Percentiles rank a stretch among this genome's conserved stretches.
Conservation (phyloP, 2,329 filamentous ascomycete genomes). For the Domatiomyces globalis region DNA sequence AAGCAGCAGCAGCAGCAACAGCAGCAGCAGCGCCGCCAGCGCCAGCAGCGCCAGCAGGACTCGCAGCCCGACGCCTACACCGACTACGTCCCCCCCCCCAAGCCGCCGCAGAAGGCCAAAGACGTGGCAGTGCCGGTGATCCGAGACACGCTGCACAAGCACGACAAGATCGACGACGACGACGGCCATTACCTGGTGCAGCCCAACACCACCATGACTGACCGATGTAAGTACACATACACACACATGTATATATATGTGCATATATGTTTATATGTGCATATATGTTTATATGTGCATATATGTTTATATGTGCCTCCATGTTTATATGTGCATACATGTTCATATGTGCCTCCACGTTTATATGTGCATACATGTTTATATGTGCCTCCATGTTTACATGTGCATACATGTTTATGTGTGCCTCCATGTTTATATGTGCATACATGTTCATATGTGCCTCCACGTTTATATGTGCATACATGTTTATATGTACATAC, state of each 20-base stretch:
- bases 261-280: not conserved
- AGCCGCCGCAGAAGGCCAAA: conserved; percentile 64
- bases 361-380: too few relatives aligned
- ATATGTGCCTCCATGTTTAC: too few relatives aligned
- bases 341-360: too few relatives aligned
- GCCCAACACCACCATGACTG: conserved; percentile 70
- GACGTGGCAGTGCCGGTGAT: conserved; percentile 44
- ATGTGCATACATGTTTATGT: too few relatives aligned
- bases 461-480: too few relatives aligned
- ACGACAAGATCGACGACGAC: conserved; percentile 79
- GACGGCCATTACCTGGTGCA: conserved; percentile 95
- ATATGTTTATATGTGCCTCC: too few relatives aligned
- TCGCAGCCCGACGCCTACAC: conserved; percentile 69
- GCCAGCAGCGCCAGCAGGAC: conserved; percentile 56
- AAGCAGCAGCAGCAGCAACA: conserved; percentile 66
- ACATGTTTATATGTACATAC: conserved; percentile 46
- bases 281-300: too few relatives aligned
- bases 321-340: not conserved
- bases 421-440: too few relatives aligned
- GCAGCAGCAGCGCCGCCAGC: conserved; percentile 66
- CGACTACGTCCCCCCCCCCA: conserved; percentile 75
- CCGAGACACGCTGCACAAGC: conserved; percentile 33
- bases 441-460: too few relatives aligned
- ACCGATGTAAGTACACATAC: conserved; percentile 57
- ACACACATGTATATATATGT: not conserved